phyloP scores from a whole-genome alignment of 2,329 filamentous ascomycete species.

The Akanthomyces uredinophilus region DNA sequence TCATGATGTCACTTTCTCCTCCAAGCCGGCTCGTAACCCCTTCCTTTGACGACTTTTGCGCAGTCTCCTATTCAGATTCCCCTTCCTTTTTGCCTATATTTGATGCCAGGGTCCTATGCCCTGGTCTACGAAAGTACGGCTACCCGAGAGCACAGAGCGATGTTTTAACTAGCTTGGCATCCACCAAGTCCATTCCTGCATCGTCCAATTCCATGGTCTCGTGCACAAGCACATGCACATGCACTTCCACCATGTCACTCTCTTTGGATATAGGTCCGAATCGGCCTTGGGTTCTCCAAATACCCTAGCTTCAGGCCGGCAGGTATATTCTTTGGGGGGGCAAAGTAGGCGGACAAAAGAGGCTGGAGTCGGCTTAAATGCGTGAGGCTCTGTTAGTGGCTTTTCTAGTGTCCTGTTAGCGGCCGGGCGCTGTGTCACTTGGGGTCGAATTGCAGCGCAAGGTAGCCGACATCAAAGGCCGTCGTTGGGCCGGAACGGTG shows the following conservation, averaged over 20 bases:
- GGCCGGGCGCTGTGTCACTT: not conserved
- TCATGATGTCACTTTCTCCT: not conserved
- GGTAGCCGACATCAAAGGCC: not conserved
- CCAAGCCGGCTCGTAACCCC: not conserved
- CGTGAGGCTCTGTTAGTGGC: slow-evolving; percentile 6
- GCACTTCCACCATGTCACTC: not conserved
- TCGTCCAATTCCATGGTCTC: not conserved
- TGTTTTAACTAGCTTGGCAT: not conserved
- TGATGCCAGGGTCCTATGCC: not conserved
- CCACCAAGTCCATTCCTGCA: not conserved
- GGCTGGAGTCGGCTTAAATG: slow-evolving; percentile 11
- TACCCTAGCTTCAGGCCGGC: not conserved
- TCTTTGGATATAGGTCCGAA: not conserved
- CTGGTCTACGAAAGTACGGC: not conserved
- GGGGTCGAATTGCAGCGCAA: not conserved
- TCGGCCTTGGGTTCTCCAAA: not conserved
- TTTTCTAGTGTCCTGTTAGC: not conserved
- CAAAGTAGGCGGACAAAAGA: not conserved
- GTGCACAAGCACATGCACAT: not conserved
- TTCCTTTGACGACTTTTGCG: not conserved
- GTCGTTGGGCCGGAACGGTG: not conserved
- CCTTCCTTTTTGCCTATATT: not conserved
- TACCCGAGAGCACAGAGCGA: not conserved
- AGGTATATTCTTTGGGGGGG: not conserved
- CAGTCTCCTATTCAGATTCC: not conserved